These are phyloP conservation scores for Prunus yedoensis DNA, from an alignment of 331 rosid species.

Conservation along the genomic window DNA sequence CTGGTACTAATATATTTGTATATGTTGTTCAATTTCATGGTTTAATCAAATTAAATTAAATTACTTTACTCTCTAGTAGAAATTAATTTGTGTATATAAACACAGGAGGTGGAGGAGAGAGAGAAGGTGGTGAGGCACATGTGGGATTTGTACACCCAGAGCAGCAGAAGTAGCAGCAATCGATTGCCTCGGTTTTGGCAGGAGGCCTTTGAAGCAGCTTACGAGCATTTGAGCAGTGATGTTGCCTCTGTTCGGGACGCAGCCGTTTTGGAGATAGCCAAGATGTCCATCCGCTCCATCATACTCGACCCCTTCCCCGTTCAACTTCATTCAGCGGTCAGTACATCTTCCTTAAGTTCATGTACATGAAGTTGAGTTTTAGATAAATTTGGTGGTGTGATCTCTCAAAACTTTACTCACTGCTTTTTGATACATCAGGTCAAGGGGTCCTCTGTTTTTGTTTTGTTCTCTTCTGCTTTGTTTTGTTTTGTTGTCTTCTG, in stretches of 20 bases:
- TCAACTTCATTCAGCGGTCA: conserved; percentile 33
- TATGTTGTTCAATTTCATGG: neutral
- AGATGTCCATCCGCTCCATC: conserved; percentile 60
- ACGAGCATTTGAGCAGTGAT: conserved; percentile 65
- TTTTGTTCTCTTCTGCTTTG: too few relatives aligned
- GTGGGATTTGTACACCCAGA: conserved; percentile 78
- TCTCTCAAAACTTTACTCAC: too few relatives aligned
- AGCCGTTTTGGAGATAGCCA: conserved; percentile 79
- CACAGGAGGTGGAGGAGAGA: conserved; percentile 84
- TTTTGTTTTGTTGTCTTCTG: too few relatives aligned
- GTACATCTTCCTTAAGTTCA: neutral
- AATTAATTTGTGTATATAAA: too few relatives aligned
- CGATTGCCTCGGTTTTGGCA: conserved; percentile 73
- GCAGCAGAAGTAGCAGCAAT: conserved; percentile 1
- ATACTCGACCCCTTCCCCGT: conserved; percentile 39
- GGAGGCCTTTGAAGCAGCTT: conserved; percentile 84
- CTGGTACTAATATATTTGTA: conserved; percentile 28
- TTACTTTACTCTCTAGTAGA: neutral
- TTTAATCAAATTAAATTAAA: too few relatives aligned
- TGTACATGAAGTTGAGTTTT: too few relatives aligned
- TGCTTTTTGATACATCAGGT: too few relatives aligned
- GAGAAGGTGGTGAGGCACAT: conserved; percentile 71
- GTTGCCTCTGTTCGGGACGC: conserved; percentile 44
- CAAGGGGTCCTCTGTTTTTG: too few relatives aligned
- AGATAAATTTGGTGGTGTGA: too few relatives aligned